phyloP scores from a whole-genome alignment of 495 filamentous ascomycete genomes.

The Tuber aestivum region DNA sequence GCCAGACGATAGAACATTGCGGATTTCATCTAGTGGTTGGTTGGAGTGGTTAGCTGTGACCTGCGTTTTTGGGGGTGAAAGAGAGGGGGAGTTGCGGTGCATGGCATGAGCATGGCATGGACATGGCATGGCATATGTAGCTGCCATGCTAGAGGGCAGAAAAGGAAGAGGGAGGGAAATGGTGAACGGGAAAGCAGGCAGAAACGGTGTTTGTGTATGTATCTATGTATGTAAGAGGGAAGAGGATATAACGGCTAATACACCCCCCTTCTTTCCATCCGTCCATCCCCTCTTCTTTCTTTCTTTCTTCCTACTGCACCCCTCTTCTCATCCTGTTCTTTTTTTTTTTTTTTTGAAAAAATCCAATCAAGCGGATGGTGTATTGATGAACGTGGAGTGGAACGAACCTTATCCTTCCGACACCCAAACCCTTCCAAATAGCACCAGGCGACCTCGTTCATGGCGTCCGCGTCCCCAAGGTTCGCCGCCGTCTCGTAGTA shows the following conservation, averaged over 20 bases:
- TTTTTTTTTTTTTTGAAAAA: neutral
- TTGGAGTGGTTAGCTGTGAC: neutral
- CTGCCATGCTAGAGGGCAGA: constrained; percentile 4
- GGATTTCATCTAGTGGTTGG: constrained; percentile 44
- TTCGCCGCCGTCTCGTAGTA: constrained; percentile 98
- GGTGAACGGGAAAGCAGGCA: constrained; percentile 7
- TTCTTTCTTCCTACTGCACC: neutral
- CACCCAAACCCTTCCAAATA: constrained; percentile 90
- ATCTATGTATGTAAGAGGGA: constrained; percentile 17
- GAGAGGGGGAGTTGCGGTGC: constrained; percentile 7
- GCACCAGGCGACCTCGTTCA: constrained; percentile 96
- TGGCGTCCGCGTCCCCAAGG: constrained; percentile 90
- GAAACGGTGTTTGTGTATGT: constrained; percentile 11
- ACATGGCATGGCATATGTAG: constrained; percentile 11
- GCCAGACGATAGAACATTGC: constrained; percentile 92
- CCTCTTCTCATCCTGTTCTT: neutral
- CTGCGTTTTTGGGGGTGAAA: constrained; percentile 17
- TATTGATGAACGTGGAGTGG: neutral
- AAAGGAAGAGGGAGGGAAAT: constrained; percentile 29
- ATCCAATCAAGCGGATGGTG: constrained; percentile 16
- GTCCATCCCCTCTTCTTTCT: neutral
- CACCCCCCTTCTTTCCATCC: neutral
- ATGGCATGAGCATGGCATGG: neutral
- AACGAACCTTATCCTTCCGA: constrained; percentile 92
- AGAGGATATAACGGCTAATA: constrained; percentile 25